Base-by-base conservation (phyloP, 495 filamentous ascomycete species). In the Clohesyomyces aquaticus region DNA sequence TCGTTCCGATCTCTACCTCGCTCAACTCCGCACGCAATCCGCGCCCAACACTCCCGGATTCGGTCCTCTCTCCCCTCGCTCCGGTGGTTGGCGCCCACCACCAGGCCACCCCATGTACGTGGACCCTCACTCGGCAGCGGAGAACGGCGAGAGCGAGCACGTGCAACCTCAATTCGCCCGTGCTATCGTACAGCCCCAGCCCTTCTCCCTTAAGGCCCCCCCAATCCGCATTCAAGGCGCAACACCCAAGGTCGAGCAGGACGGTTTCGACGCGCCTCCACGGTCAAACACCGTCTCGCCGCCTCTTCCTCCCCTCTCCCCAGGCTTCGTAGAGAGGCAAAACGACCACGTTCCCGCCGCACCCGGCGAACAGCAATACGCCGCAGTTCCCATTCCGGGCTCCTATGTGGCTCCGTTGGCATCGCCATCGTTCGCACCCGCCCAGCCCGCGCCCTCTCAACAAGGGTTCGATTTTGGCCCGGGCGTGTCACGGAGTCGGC, bases 41-140 rank as follows among this genome's bases (percentile, higher is more conserved):
- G 92, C 91, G 11, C 93, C 93, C 54, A 97, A 98, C 79, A 96
- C 93, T 0, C 92, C 93, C 18, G 91, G 91, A 70, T 90, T 95
- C 77, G 85, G 84, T n/a, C 73, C 72, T 16, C 48, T 75, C 49
- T 72, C 69, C 46, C 65, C 76, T 18, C 68, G 76, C 48, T 72
- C 73, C n/a, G 76, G 76, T 41, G 74, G 74, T 41, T 77, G 70
- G 70, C 54, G 63, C 14, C 63, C 75, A n/a, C 68, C 73, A 21
- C 55, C 66, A 29, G 71, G 72, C 47, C 74, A 74, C 55, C 68
- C 69, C 35, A 38, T 47, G 55, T 75, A 55, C 57, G 61, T 77
- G 19, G 84, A 89, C 65, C 68, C 74, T 1, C 78, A 81, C 65
- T 78, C 78, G 12, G 71, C 76, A n/a, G 85, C 83, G 3, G 84